These are phyloP conservation scores for Dryadomyces quercivorus DNA, from an alignment of 2,329 filamentous ascomycete species.

Conservation along the genomic window DNA sequence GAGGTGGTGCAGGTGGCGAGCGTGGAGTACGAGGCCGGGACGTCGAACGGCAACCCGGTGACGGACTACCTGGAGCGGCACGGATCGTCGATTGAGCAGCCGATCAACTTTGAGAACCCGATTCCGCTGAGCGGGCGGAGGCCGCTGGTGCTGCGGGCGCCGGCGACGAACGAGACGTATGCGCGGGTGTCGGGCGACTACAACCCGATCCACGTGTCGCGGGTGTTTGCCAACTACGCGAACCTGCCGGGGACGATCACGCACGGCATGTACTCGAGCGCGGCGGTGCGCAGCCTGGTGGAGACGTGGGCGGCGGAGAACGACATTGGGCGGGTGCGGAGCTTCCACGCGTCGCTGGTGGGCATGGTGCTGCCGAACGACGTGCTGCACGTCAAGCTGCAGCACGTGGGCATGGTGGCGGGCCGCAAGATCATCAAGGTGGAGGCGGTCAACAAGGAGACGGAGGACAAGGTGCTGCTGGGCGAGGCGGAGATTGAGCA, in stretches of 20 bases:
- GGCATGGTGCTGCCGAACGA: conserved; percentile 98
- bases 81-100: conserved; percentile 87
- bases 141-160: conserved; percentile 76
- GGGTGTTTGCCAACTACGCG: conserved; percentile 91
- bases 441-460: conserved; percentile 89
- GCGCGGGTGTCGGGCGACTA: conserved; percentile 95
- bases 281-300: conserved; percentile 85
- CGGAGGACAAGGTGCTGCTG: conserved; percentile 88
- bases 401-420: conserved; percentile 94
- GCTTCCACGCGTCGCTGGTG: conserved; percentile 93
- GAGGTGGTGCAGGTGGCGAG: conserved; percentile 96
- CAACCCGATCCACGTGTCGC: conserved; percentile 97
- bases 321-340: conserved; percentile 91
- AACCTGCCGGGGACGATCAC: conserved; percentile 95
- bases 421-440: conserved; percentile 99
- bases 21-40: conserved; percentile 85
- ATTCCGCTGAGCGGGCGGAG: conserved; percentile 92
- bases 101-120: conserved; percentile 91
- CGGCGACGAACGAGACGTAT: conserved; percentile 94
- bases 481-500: conserved; percentile 97
- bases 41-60: conserved; percentile 91
- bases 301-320: conserved; percentile 99
- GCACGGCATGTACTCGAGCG: conserved; percentile 98
- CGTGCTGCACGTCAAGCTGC: conserved; percentile 84
- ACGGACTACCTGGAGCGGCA: conserved; percentile 91